Conservation (phyloP, 495 filamentous ascomycete genomes). For the Hypoxylon crocopeplum region DNA sequence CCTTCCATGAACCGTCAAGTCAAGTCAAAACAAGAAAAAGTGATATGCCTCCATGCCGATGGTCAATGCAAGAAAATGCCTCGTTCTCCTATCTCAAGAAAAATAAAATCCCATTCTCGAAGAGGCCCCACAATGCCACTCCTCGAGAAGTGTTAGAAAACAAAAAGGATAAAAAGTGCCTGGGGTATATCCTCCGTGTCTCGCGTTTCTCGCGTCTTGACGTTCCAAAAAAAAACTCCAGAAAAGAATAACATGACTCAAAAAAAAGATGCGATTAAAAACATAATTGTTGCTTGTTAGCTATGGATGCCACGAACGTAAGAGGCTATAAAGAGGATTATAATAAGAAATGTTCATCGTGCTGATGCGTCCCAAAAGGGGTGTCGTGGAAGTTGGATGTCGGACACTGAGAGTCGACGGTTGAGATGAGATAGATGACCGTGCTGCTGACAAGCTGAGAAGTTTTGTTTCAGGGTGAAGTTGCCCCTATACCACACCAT, state of each 20-base stretch:
- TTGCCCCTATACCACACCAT: not conserved
- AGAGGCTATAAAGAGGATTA: not conserved
- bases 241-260: no score
- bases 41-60: constrained; percentile 5
- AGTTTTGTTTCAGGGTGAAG: not conserved
- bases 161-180: constrained; percentile 18
- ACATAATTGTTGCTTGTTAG: constrained; percentile 22
- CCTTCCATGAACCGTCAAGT: constrained; percentile 16
- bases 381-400: not conserved
- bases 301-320: constrained; percentile 9
- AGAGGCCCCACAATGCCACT: not conserved
- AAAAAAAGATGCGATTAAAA: constrained; percentile 15
- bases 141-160: constrained; percentile 1
- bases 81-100: not conserved
- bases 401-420: not conserved
- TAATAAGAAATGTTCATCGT: constrained; percentile 18
- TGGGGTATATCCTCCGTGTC: constrained; percentile 40
- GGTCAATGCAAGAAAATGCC: constrained; percentile 16
- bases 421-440: constrained; percentile 7
- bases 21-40: no score
- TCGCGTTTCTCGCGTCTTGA: constrained; percentile 28
- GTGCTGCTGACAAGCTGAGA: constrained; percentile 5
- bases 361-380: constrained; percentile 1
- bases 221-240: constrained; percentile 32
- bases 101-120: not conserved